A percentile compares a stretch with the other conserved stretches of the same genome.
Evolutionary conservation across 2,329 filamentous ascomycete genomes (phyloP).

Genomic region (Penicillium brasilianum): DNA sequence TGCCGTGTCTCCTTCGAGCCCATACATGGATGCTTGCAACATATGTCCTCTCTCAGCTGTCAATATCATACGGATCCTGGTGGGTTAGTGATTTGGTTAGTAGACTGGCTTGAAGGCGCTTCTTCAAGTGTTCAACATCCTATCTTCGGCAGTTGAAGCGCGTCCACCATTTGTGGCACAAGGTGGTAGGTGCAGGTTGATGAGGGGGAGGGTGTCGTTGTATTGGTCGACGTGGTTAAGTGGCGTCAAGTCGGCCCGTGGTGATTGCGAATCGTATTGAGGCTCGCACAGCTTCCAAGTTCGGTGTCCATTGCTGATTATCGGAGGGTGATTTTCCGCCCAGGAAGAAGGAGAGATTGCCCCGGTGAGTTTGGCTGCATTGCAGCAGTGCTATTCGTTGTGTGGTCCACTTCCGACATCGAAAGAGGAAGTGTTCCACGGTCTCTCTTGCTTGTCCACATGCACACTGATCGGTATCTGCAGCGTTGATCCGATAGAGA

Average conservation of each 20-base stretch:
- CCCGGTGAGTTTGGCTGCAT: neutral
- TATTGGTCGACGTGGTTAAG: neutral
- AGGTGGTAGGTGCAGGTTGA: conserved; percentile 31
- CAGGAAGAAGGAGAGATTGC: neutral
- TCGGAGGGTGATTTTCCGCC: neutral
- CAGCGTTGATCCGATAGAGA: too few relatives aligned
- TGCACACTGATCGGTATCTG: too few relatives aligned
- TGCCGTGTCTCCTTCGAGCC: too few relatives aligned
- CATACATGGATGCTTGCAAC: too few relatives aligned
- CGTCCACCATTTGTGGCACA: conserved; percentile 35
- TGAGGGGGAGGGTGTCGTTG: neutral
- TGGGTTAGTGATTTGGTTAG: conserved; percentile 37
- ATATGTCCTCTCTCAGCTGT: too few relatives aligned
- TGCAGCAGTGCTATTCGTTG: too few relatives aligned
- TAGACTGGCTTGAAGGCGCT: conserved; percentile 41
- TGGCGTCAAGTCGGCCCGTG: neutral
- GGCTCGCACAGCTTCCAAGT: neutral
- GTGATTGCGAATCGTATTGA: neutral
- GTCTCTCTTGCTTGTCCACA: too few relatives aligned
- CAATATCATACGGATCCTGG: conserved; percentile 10
- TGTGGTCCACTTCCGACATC: too few relatives aligned
- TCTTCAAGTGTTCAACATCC: conserved; percentile 44
- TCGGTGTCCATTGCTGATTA: neutral
- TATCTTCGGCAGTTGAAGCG: conserved; percentile 43
- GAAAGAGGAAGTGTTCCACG: too few relatives aligned